These are phyloP conservation scores for Lomentospora prolificans DNA, from an alignment of 2,329 filamentous ascomycete species.

Conservation along the genomic window DNA sequence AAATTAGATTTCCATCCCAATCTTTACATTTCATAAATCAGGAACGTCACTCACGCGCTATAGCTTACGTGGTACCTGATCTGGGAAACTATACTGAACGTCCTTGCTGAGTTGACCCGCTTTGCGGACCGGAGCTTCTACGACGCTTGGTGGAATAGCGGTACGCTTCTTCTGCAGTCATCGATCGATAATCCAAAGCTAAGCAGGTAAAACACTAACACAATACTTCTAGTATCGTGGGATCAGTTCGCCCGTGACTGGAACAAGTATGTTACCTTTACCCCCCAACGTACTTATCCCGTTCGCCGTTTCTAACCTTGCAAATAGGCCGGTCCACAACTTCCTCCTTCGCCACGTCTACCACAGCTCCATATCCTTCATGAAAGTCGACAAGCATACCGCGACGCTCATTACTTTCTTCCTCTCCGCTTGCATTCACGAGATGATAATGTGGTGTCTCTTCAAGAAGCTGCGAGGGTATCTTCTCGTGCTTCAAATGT, in stretches of 20 bases:
- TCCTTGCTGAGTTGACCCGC: slow-evolving; percentile 64
- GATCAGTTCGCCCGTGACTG: slow-evolving; percentile 73
- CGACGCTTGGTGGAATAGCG: slow-evolving; percentile 53
- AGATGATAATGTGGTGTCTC: slow-evolving; percentile 70
- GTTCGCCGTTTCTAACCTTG: neutral
- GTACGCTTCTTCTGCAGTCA: slow-evolving; percentile 19
- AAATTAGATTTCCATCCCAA: slow-evolving; percentile 10
- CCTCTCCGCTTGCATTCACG: slow-evolving; percentile 60
- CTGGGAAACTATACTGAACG: slow-evolving; percentile 67
- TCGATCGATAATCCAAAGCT: too few relatives aligned
- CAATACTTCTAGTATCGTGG: slow-evolving; percentile 57
- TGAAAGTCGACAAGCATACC: slow-evolving; percentile 58
- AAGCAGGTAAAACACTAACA: too few relatives aligned
- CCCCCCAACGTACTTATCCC: too few relatives aligned
- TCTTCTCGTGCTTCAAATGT: slow-evolving; percentile 62
- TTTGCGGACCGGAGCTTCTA: slow-evolving; percentile 73
- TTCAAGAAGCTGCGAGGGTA: slow-evolving; percentile 72
- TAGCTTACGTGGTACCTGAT: slow-evolving; percentile 69
- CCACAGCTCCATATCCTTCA: slow-evolving; percentile 63
- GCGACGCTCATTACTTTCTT: slow-evolving; percentile 71
- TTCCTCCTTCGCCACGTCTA: slow-evolving; percentile 73
- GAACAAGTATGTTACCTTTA: slow-evolving; percentile 40
- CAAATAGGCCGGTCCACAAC: slow-evolving; percentile 54
- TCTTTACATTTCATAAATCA: neutral
- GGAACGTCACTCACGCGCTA: neutral